Base-by-base conservation (phyloP, 331 rosid species). In the Malus hybrid region DNA sequence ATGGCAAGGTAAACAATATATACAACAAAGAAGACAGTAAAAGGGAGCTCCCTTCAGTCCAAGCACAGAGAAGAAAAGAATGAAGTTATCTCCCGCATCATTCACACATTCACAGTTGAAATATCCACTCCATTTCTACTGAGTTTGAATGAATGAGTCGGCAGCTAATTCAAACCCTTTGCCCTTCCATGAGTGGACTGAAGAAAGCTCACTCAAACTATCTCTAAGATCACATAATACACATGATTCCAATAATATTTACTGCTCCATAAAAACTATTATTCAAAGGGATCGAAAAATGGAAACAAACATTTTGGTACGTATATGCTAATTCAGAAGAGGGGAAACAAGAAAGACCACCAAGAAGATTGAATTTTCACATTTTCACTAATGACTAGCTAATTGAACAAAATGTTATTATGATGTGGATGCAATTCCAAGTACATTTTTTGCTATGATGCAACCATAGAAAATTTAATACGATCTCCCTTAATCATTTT, bases 41-140 rank as follows among this genome's bases (percentile, higher is more conserved):
- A 85, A 89, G 95, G 97, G 97, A 91, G 97, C 97, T 91, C 97
- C 97, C 97, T 91, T 91, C 97, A 91, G 97, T 91, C 97, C 97
- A 91, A 91, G 97, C 91, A 91, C 4, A 87, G 93, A 86, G 67
- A 82, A 82, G 85, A 83, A 84, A 79, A 85, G 87, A 80, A 82
- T 78, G 91, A 89, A 86, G 50, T 87, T 80, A 88, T 60, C 97
- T 89, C 96, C 97, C 76, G 89, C 93, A 80, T 91, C 97, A 91
- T 91, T 89, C 97, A 91, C 90, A 85, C 97, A 91, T 83, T 81
- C 97, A 72, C 83, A 73, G 84, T 85, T 86, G 90, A 73, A 71
- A 46, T 67, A 69, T 64, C 29, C 4, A 36, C 52, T 16, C 69
- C 22, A 18, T 20, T 39, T 80, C 91, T 89, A 91, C 80, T 29